Evolutionary conservation across 192 early-diverging fungal genomes (phyloP).

Genomic region (Podila horticola): DNA sequence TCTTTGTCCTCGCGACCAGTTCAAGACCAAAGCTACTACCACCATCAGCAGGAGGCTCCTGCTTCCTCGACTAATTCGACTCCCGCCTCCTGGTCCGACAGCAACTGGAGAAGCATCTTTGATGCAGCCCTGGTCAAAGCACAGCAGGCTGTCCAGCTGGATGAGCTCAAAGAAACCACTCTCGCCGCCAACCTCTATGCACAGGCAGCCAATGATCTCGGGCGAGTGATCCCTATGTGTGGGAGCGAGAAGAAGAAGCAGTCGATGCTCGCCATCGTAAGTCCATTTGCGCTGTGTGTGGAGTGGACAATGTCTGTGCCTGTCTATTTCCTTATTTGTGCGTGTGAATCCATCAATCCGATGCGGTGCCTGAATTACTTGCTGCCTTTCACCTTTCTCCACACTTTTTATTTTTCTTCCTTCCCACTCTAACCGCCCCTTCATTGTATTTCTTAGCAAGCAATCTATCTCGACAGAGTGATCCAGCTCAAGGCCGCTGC

Average conservation of each 20-base stretch:
- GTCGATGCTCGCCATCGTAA: conserved; percentile 50
- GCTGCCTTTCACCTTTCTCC: not conserved
- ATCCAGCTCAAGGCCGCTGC: conserved; percentile 22
- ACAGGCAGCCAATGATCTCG: conserved; percentile 44
- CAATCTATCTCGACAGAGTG: conserved; percentile 43
- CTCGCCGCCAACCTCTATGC: conserved; percentile 33
- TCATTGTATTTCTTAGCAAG: conserved; percentile 26
- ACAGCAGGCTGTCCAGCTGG: conserved; percentile 47
- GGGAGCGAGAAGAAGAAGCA: conserved; percentile 50
- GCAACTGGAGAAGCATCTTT: conserved; percentile 36
- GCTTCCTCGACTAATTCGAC: no score
- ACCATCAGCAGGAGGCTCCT: no score
- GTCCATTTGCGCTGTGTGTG: conserved; percentile 1
- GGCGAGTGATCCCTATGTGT: conserved; percentile 45
- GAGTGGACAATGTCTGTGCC: not conserved
- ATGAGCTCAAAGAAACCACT: conserved; percentile 28
- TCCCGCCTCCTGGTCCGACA: conserved; percentile 1
- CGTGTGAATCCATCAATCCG: no score
- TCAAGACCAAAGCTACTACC: no score
- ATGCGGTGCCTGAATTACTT: no score
- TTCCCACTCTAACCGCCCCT: not conserved
- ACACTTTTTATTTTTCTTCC: not conserved
- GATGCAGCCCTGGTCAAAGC: conserved; percentile 45
- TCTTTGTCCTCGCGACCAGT: no score
- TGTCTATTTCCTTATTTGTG: no score